A percentile compares a stretch with the other conserved stretches of the same genome.
Evolutionary conservation across 148 eudicot genomes (phyloP).

Genomic region (Euryodendron excelsum): DNA sequence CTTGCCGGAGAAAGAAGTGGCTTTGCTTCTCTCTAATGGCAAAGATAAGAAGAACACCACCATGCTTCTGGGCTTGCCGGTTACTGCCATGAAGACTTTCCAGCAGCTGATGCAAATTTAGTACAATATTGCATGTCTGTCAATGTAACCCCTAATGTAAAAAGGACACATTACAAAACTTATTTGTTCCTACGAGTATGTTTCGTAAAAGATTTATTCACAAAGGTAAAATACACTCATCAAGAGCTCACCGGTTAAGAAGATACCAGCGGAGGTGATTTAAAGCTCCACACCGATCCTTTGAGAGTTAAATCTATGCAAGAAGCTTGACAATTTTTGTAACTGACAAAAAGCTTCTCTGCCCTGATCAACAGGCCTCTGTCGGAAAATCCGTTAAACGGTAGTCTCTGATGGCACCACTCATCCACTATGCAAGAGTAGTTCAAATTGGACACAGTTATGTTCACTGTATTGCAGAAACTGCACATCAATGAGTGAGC

Average conservation of each 20-base stretch:
- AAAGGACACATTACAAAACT: too few relatives aligned
- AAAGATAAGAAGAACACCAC: background rate
- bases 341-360: background rate
- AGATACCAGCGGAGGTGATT: background rate
- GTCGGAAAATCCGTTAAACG: too few relatives aligned
- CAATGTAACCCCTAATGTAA: too few relatives aligned
- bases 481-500: background rate
- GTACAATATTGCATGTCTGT: too few relatives aligned
- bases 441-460: background rate
- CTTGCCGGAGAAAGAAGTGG: constrained; percentile 12
- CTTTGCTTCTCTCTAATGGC: background rate
- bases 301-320: background rate
- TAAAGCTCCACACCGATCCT: background rate
- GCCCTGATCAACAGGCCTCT: background rate
- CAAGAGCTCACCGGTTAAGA: background rate
- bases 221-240: too few relatives aligned
- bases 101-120: background rate
- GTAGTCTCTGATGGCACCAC: background rate
- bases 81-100: constrained; percentile 9
- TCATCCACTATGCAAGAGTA: background rate
- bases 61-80: constrained; percentile 8
- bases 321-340: background rate
- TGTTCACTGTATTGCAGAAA: background rate
- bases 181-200: too few relatives aligned
- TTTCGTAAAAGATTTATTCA: too few relatives aligned